Conservation (phyloP, 768 basidiomycete species). For the Lactifluus rugatus region DNA sequence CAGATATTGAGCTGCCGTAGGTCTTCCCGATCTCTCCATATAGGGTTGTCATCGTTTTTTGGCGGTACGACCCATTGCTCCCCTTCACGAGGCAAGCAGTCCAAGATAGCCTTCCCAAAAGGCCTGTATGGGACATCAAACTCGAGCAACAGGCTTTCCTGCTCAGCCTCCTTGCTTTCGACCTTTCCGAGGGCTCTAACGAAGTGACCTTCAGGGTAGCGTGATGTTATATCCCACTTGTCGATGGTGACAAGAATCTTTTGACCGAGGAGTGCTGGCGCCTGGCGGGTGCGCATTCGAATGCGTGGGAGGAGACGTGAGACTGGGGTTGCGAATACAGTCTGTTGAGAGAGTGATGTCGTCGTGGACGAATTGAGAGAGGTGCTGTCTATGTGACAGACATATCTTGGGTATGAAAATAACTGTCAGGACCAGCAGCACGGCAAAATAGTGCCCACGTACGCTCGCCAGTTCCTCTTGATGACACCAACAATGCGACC, state of each 20-base stretch:
- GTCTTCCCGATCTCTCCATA: conserved; percentile 85
- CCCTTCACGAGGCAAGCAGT: conserved; percentile 83
- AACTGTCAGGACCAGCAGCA: not conserved
- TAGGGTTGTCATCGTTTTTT: conserved; percentile 41
- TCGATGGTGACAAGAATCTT: conserved; percentile 97
- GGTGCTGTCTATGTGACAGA: conserved; percentile 88
- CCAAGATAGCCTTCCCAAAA: conserved; percentile 90
- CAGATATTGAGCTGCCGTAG: conserved; percentile 79
- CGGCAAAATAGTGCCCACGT: conserved; percentile 28
- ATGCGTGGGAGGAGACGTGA: conserved; percentile 89
- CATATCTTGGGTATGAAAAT: conserved; percentile 46
- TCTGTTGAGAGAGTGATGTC: conserved; percentile 78
- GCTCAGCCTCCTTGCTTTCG: conserved; percentile 93
- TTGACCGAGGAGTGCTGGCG: conserved; percentile 75
- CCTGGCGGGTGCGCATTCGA: conserved; percentile 89
- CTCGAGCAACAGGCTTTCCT: conserved; percentile 86
- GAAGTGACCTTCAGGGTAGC: conserved; percentile 96
- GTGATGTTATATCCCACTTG: conserved; percentile 75
- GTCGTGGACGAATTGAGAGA: conserved; percentile 71
- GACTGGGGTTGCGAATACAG: conserved; percentile 90
- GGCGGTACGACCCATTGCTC: conserved; percentile 88
- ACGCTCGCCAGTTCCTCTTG: conserved; percentile 95
- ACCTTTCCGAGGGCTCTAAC: conserved; percentile 85
- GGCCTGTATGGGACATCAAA: conserved; percentile 94
- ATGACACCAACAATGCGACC: conserved; percentile 86